Evolutionary conservation across 345 rosid species (phyloP).

Genomic region (Aethionema arabicum): DNA sequence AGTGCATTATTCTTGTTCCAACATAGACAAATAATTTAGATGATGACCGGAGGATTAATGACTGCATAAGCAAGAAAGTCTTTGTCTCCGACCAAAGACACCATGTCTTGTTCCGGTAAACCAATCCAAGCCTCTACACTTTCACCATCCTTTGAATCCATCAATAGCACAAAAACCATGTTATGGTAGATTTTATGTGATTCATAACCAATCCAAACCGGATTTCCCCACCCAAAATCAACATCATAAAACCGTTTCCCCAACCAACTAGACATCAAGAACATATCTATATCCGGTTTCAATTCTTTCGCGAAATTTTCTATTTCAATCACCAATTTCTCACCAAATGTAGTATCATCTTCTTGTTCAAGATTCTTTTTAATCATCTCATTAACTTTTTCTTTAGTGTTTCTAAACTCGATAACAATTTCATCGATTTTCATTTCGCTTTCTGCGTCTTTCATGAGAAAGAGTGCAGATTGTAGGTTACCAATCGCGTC

Average conservation of each 20-base stretch:
- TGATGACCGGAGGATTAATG: no score
- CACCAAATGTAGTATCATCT: not conserved
- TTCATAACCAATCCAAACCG: slow-evolving; percentile 16
- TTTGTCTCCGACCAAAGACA: no score
- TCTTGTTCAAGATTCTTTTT: not conserved
- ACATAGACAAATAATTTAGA: no score
- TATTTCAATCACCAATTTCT: not conserved
- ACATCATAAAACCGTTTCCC: slow-evolving; percentile 8
- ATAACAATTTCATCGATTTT: not conserved
- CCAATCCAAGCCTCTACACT: slow-evolving; percentile 25
- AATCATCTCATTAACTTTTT: not conserved
- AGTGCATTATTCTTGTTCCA: no score
- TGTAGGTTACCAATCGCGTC: not conserved
- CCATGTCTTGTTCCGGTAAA: slow-evolving; percentile 21
- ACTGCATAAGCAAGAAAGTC: no score
- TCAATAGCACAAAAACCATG: slow-evolving; percentile 16
- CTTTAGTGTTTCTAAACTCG: not conserved
- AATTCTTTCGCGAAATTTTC: slow-evolving; percentile 1
- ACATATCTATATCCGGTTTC: not conserved
- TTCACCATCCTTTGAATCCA: slow-evolving; percentile 18
- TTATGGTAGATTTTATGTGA: not conserved
- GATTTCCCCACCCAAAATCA: slow-evolving; percentile 21
- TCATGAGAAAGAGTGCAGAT: not conserved
- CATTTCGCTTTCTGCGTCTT: not conserved
- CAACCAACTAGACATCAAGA: slow-evolving; percentile 1